Evolutionary conservation across 352 stramenopile species (phyloP), one percentile per base, ranked within the genome.

Genomic region (Thalassiosira hispida): DNA sequence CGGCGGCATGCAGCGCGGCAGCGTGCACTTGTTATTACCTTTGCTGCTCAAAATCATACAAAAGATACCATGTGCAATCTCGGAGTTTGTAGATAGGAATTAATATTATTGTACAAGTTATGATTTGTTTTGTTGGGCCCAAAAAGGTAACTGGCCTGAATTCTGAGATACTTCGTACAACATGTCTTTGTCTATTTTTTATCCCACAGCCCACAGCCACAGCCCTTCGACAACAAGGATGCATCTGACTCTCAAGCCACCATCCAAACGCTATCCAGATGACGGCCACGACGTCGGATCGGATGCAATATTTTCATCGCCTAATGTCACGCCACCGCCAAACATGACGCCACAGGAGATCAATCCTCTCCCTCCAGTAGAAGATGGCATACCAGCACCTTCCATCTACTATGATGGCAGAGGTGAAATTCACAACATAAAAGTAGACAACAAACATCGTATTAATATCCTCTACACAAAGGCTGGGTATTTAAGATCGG

Each of bases 401-500:
- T 78, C 63, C 0, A 57, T 81, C 44, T 80, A 84, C 57, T 59
- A 38, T 31, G 77, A 84, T 44, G 73, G 79, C 49, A 46, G 84
- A 44, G 84, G 84, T 18, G 71, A 81, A 38, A 88, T 88, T 69
- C 73, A 88, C 66, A 79, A 83, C 9, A 44, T 88, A 5, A 71
- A 62, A 31, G 77, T 84, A 6, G n/a, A 59, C 40, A 56, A 66
- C 35, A 46, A 61, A 27, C 47, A 70, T 33, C 66, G 84, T 27
- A 87, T 90, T 33, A 90, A 90, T 53, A 67, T 90, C 12, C 42
- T 85, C 18, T 71, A 73, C 47, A 81, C 67, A 12, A 88, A 84
- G 52, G 35, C 44, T 23, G 62, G 55, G 42, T 81, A 68, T 18
- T 75, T 90, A 56, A 12, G 83, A 67, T 84, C 70, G 2, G 83